phyloP scores from a whole-genome alignment of 169 alveolate genomes.

The Cardiosporidium cionae region DNA sequence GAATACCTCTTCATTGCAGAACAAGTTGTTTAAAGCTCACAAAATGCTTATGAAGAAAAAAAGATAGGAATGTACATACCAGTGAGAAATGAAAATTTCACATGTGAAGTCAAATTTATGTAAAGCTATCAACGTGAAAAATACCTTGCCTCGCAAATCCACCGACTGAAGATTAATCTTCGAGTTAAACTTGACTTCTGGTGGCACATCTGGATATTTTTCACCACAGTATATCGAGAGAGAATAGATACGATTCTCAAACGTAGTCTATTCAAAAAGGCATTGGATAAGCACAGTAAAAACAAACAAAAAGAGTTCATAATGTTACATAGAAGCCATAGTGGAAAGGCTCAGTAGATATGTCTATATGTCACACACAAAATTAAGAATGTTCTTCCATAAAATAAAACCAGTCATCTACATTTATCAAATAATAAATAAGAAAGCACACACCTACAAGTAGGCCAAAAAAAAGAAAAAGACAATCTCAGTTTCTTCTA shows the following conservation, averaged over 20 bases:
- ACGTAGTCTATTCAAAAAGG: constrained; percentile 68
- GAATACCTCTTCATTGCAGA: neutral
- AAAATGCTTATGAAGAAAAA: neutral
- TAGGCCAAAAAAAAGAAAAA: no score
- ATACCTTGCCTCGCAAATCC: constrained; percentile 65
- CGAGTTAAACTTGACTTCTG: constrained; percentile 82
- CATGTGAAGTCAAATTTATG: neutral
- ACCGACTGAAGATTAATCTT: constrained; percentile 84
- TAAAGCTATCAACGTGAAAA: neutral
- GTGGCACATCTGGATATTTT: constrained; percentile 90
- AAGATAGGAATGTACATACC: neutral
- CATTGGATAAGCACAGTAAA: neutral
- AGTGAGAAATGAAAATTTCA: neutral
- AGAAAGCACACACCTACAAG: no score
- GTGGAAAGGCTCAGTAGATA: no score
- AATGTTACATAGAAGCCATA: no score
- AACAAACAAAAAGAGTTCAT: neutral
- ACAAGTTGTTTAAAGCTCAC: neutral
- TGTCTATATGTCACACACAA: no score
- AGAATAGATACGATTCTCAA: constrained; percentile 89
- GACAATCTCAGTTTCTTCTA: neutral
- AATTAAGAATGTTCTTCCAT: no score
- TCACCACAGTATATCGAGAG: constrained; percentile 84
- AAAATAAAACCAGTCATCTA: no score
- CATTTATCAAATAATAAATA: no score